A percentile compares a stretch with the other conserved stretches of the same genome.
These are phyloP conservation scores for Lagenidium sp. DNA, from an alignment of 352 stramenopile genomes.

Conservation along the genomic window DNA sequence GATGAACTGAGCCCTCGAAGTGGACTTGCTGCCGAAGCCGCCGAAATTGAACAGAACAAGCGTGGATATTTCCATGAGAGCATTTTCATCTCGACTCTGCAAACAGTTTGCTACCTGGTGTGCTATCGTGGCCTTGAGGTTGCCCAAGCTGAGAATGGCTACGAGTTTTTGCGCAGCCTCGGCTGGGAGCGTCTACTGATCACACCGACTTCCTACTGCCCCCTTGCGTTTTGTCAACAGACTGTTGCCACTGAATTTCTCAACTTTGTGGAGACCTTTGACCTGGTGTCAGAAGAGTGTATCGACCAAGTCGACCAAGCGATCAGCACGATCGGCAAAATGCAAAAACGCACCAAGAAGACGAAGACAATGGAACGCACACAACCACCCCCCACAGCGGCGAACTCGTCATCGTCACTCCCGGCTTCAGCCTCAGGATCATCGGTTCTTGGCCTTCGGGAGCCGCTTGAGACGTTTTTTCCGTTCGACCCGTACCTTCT, in stretches of 20 bases:
- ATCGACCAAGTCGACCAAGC: conserved; percentile 66
- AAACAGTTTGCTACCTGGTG: conserved; percentile 97
- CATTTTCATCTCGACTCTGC: conserved; percentile 79
- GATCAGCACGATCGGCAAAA: conserved; percentile 39
- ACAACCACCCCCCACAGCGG: conserved; percentile 26
- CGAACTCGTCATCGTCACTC: conserved; percentile 11
- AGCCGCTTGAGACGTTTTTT: conserved; percentile 90
- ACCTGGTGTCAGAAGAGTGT: conserved; percentile 67
- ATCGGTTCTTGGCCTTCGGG: conserved; percentile 34
- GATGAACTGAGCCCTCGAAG: conserved; percentile 10
- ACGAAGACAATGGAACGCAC: conserved; percentile 65
- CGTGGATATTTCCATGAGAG: conserved; percentile 40
- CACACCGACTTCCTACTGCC: conserved; percentile 44
- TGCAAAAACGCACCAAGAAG: conserved; percentile 17
- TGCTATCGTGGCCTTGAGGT: conserved; percentile 93
- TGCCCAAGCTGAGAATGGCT: conserved; percentile 52
- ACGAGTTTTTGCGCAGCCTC: conserved; percentile 75
- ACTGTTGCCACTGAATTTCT: conserved; percentile 78
- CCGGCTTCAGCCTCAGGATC: conserved; percentile 11
- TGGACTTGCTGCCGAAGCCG: conserved; percentile 16
- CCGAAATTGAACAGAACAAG: conserved; percentile 17
- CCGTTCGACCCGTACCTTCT: conserved; percentile 97
- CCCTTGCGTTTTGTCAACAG: conserved; percentile 65
- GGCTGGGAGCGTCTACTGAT: conserved; percentile 73
- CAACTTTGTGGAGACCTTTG: conserved; percentile 70